A percentile compares a stretch with the other conserved stretches of the same genome.
phyloP scores from a whole-genome alignment of 2,329 filamentous ascomycete genomes.

The Aureobasidium lini region DNA sequence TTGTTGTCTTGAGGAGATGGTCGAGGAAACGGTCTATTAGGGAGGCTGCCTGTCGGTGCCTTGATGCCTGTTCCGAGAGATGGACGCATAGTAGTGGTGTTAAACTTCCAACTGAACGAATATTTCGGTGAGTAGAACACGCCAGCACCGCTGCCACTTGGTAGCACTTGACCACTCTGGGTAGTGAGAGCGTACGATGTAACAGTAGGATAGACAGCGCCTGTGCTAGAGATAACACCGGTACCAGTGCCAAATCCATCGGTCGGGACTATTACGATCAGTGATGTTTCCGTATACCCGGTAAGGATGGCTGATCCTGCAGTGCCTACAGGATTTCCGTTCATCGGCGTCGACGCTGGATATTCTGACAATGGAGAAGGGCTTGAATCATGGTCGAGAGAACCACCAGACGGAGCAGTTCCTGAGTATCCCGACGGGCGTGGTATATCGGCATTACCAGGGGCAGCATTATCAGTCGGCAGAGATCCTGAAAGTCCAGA shows the following conservation, averaged over 20 bases:
- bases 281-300: neutral
- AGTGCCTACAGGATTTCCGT: too few relatives aligned
- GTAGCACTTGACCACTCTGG: neutral
- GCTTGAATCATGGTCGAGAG: neutral
- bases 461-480: neutral
- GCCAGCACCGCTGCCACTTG: neutral
- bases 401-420: neutral
- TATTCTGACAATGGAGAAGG: neutral
- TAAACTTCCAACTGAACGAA: conserved; percentile 8
- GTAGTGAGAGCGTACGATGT: neutral
- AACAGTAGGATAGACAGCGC: neutral
- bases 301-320: neutral
- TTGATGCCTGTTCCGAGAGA: neutral
- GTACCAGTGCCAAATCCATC: neutral
- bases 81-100: neutral
- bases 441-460: neutral
- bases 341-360: neutral
- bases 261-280: neutral
- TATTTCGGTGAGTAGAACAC: neutral
- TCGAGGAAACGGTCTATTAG: neutral
- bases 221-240: neutral
- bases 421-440: neutral
- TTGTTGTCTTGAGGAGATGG: neutral
- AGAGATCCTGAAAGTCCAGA: neutral
- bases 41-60: neutral